phyloP scores from a whole-genome alignment of 2,329 filamentous ascomycete genomes.

The Diplocarpon mali region DNA sequence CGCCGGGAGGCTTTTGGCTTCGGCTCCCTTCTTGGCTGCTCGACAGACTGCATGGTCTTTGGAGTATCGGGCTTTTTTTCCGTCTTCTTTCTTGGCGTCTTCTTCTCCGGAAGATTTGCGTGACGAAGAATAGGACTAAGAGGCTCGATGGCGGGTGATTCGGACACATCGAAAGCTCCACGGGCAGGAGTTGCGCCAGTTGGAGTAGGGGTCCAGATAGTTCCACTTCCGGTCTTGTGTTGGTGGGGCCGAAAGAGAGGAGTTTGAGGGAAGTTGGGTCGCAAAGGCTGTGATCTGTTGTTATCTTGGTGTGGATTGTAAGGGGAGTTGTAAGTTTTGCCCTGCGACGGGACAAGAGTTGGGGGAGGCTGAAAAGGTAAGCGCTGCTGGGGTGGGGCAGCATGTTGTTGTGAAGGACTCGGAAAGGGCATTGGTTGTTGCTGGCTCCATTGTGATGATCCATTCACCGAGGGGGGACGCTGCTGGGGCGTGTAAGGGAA shows the following conservation, averaged over 20 bases:
- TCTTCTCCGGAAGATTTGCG: conserved; percentile 27
- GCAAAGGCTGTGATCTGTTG: conserved; percentile 12
- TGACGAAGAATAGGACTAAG: conserved; percentile 41
- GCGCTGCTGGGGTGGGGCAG: conserved; percentile 15
- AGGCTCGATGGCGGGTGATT: conserved; percentile 45
- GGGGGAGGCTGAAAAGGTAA: conserved; percentile 17
- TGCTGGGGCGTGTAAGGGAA: conserved; percentile 16
- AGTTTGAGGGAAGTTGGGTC: conserved; percentile 20
- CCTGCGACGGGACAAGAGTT: conserved; percentile 17
- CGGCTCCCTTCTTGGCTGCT: conserved; percentile 3
- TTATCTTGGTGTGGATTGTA: conserved; percentile 24
- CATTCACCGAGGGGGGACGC: conserved; percentile 16
- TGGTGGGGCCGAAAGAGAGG: conserved; percentile 14
- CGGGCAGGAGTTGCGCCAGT: conserved; percentile 48
- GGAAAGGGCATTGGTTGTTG: conserved; percentile 14
- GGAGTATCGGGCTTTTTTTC: conserved; percentile 4
- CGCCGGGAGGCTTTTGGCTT: conserved; percentile 10
- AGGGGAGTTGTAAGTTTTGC: conserved; percentile 26
- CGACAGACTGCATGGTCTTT: not conserved
- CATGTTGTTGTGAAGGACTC: conserved; percentile 9
- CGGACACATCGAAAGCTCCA: conserved; percentile 17
- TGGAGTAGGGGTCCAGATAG: conserved; percentile 46
- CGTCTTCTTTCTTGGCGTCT: conserved; percentile 18
- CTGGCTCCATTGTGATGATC: conserved; percentile 16
- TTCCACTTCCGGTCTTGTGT: conserved; percentile 32